These are phyloP conservation scores for Canna indica DNA, from an alignment of 176 grass and related monocot genomes.

Conservation along the genomic window DNA sequence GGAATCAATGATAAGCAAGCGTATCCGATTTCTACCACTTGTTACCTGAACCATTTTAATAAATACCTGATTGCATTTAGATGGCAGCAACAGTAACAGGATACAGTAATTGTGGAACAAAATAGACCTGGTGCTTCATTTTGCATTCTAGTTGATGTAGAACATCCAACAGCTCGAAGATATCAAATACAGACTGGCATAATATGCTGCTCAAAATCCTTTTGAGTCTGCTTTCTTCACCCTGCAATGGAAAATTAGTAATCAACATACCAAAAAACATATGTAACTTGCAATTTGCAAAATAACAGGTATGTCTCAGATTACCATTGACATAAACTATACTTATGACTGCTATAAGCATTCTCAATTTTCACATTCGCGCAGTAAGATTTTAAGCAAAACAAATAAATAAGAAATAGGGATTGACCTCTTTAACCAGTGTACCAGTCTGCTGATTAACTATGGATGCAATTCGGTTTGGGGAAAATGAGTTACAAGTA, in stretches of 20 bases:
- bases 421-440: constrained; percentile 34
- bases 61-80: constrained; percentile 6
- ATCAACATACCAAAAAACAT: constrained; percentile 9
- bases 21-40: constrained; percentile 35
- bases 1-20: constrained; percentile 82
- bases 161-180: constrained; percentile 72
- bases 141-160: constrained; percentile 56
- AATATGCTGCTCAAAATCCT: constrained; percentile 60
- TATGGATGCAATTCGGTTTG: constrained; percentile 38
- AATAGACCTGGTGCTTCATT: constrained; percentile 44
- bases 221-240: constrained; percentile 41
- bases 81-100: constrained; percentile 7
- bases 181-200: constrained; percentile 67
- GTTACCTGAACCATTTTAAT: constrained; percentile 33
- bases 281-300: background rate
- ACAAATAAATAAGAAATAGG: background rate
- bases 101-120: constrained; percentile 3
- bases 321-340: background rate
- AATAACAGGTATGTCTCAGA: background rate
- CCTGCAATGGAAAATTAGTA: constrained; percentile 26
- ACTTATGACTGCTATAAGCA: background rate
- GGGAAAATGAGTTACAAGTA: constrained; percentile 81
- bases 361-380: too few relatives aligned
- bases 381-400: background rate
- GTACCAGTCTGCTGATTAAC: constrained; percentile 29